Base-by-base conservation (phyloP, 2,329 filamentous ascomycete species). In the Hymenoscyphus fructigenus region DNA sequence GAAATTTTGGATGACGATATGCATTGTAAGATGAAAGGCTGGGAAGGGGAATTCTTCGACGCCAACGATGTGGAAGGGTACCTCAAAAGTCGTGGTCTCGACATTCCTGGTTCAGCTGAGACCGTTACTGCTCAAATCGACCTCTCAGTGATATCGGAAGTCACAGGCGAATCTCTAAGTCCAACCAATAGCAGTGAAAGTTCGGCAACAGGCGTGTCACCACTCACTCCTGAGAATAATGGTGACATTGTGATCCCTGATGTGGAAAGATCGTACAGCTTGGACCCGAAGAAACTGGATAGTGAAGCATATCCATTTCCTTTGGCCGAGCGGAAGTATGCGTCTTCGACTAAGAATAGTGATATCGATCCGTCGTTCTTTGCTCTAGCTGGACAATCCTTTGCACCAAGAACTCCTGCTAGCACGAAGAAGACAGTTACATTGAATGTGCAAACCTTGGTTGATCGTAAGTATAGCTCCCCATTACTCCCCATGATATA, bases 1-100 rank as follows among this genome's bases (percentile, higher is more conserved):
- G 74, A 78, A 5, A 70, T 77, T 23, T 69, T 88, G 7, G 78
- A 81, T 44, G 72, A 76, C 14, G 79, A 81, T 17, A 80, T 90
- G 69, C 78, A 78, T 23, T 82, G 85, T 68, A 82, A 81, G 47
- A 75, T 88, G 7, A 82, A 84, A 0, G 89, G 86, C 0, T 90
- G 88, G 66, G 84, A 90, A 65, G 91, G 91, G 4, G 85, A 91
- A 60, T 95, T 91, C 81, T 91, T 90, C 70, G 91, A 95, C 72
- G 79, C 87, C 0, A 84, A 91, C 65, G 92, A 95, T 74, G 88
- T 93, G 0, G 90, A 95, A 75, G 82, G 85, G 14, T 95, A 93
- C 73, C 78, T 96, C 2, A 83, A 83, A 50, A 81, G 84, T 59
- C 83, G 84, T 34, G 88, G 88, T 5, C 84, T 92, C 34, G 75